Evolutionary conservation across 768 basidiomycete species (phyloP), one percentile per base, ranked within the genome.

Genomic region (Zangia roseola): DNA sequence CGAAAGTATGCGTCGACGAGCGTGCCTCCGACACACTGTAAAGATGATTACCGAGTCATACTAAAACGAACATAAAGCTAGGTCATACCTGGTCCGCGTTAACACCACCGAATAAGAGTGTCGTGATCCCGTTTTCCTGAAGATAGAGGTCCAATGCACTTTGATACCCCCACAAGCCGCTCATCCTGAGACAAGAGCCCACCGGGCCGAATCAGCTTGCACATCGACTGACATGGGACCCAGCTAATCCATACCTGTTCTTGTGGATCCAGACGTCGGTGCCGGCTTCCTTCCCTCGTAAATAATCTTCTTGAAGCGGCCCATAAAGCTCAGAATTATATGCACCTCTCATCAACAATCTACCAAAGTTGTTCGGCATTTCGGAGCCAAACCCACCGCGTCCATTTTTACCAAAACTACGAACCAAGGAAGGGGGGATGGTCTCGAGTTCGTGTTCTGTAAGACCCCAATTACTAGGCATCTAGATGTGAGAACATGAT

Each of bases 251-350:
- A 9, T 19, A 80, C 82, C 83, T 69, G 63, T 86, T 86, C 65
- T 86, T 87, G 63, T 86, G 80, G 43, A 86, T 81, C 83, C 83
- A 86, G 52, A 83, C 74, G 63, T 87, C 84, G 10, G 81, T 82
- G 1, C 83, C 83, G 6, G 63, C 67, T 12, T 74, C 66, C 50
- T 72, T 67, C 16, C 83, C 84, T 42, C 75, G 70, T 45, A 77
- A 39, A 56, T 76, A 85, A 52, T 78, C 73, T 0, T 65, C 69
- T 52, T 85, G 82, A 28, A 87, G 69, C 9, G 82, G 82, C 1
- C 79, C 82, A 65, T 86, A 86, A 41, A 85, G 68, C 33, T 79
- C 78, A 4, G 83, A 72, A 61, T 86, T 86, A 48, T 67, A 71
- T 40, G 71, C 73, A 40, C 69, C 82, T 45, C 83, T 72, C 82